Percentiles rank a stretch among this genome's conserved stretches.
phyloP scores from a whole-genome alignment of 441 rosid genomes.

The Caryocar brasiliense region DNA sequence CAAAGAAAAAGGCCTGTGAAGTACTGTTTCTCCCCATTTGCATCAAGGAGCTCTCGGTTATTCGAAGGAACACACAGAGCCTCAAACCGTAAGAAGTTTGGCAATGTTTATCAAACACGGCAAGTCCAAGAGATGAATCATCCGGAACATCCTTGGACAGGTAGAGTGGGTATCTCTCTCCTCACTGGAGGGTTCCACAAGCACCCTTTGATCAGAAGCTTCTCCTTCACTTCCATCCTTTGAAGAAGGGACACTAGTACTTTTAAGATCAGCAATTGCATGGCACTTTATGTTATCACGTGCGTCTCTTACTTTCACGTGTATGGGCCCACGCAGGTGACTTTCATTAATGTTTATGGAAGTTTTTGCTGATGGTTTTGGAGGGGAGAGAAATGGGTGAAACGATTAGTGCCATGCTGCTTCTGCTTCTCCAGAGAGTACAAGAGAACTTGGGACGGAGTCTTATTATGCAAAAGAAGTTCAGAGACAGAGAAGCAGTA shows the following conservation, averaged over 20 bases:
- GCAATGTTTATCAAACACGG: conserved; percentile 54
- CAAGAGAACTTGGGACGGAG: background rate
- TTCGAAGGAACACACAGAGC: conserved; percentile 80
- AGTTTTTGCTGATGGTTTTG: conserved; percentile 1
- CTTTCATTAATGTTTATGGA: background rate
- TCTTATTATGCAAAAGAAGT: background rate
- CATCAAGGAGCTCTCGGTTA: conserved; percentile 45
- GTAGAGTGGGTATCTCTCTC: conserved; percentile 85
- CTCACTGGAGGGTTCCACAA: conserved; percentile 22
- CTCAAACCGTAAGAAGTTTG: conserved; percentile 53
- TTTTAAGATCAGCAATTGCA: conserved; percentile 25
- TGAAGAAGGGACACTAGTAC: background rate
- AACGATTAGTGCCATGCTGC: conserved; percentile 23
- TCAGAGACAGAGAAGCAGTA: background rate
- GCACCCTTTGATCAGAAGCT: conserved; percentile 15
- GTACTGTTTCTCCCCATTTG: conserved; percentile 61
- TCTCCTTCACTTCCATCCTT: conserved; percentile 9
- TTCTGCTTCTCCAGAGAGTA: background rate
- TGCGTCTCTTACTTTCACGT: background rate
- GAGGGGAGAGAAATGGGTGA: conserved; percentile 13
- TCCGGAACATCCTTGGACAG: conserved; percentile 74
- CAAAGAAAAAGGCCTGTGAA: conserved; percentile 76
- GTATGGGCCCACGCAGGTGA: background rate
- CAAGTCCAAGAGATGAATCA: conserved; percentile 88
- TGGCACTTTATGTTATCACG: conserved; percentile 7